A percentile compares a stretch with the other conserved stretches of the same genome.
Evolutionary conservation across 2,329 filamentous ascomycete species (phyloP).

Genomic region (Aspergillus sp.): DNA sequence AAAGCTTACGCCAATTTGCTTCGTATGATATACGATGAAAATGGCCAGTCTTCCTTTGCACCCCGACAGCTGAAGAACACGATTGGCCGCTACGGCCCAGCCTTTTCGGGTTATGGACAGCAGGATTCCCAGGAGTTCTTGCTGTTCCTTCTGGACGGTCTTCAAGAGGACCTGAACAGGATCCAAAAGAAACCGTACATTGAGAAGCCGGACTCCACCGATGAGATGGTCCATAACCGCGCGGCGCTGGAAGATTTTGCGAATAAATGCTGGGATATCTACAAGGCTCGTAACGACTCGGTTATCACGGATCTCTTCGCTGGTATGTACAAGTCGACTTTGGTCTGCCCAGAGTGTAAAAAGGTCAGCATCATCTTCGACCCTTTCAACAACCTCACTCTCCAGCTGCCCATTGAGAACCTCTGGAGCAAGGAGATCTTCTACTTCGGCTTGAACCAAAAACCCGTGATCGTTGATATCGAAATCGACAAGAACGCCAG

Average conservation of each 20-base stretch:
- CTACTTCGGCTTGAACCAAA: conserved; percentile 72
- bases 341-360: conserved; percentile 84
- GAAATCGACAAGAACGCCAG: conserved; percentile 71
- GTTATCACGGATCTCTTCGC: conserved; percentile 94
- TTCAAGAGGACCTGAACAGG: conserved; percentile 93
- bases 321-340: conserved; percentile 96
- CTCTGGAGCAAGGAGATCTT: conserved; percentile 72
- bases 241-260: conserved; percentile 80
- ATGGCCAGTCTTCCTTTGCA: conserved; percentile 64
- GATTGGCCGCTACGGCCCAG: conserved; percentile 75
- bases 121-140: conserved; percentile 98
- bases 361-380: conserved; percentile 99
- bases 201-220: conserved; percentile 95
- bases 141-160: conserved; percentile 86
- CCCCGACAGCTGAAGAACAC: conserved; percentile 79
- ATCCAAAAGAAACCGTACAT: conserved; percentile 96
- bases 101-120: conserved; percentile 92
- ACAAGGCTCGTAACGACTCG: conserved; percentile 88
- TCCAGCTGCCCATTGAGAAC: conserved; percentile 84
- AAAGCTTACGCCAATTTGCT: conserved; percentile 75
- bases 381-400: conserved; percentile 89
- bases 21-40: conserved; percentile 72
- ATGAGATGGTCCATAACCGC: conserved; percentile 85
- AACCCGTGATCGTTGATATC: conserved; percentile 68
- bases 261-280: conserved; percentile 85